Evolutionary conservation across 495 filamentous ascomycete species (phyloP).

Genomic region (Lasiosphaeris hirsuta): DNA sequence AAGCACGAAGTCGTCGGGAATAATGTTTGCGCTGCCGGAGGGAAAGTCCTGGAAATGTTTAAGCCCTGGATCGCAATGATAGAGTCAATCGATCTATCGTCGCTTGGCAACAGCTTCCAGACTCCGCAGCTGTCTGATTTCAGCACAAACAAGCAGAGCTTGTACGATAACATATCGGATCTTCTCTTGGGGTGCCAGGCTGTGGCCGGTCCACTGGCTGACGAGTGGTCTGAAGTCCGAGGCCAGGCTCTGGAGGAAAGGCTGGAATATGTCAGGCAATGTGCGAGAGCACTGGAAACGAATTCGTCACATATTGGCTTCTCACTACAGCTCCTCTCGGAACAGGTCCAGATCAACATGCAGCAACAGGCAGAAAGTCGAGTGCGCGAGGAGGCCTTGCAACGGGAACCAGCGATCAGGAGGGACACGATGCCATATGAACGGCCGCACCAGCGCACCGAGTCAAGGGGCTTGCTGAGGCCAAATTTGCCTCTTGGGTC

Average conservation of each 20-base stretch:
- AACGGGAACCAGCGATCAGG: constrained; percentile 35
- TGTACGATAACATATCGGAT: constrained; percentile 91
- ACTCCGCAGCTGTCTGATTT: constrained; percentile 87
- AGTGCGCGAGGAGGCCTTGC: constrained; percentile 37
- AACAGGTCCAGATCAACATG: constrained; percentile 58
- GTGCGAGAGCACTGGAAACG: constrained; percentile 76
- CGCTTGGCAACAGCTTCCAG: constrained; percentile 69
- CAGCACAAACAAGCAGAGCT: constrained; percentile 79
- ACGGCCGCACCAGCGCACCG: constrained; percentile 44
- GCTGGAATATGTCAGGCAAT: constrained; percentile 69
- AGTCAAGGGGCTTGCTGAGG: constrained; percentile 41
- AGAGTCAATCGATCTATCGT: constrained; percentile 81
- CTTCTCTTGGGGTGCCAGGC: constrained; percentile 81
- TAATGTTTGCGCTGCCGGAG: constrained; percentile 66
- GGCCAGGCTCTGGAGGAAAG: constrained; percentile 89
- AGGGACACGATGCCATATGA: constrained; percentile 47
- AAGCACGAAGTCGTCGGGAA: constrained; percentile 73
- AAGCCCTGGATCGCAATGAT: constrained; percentile 82
- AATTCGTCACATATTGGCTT: constrained; percentile 84
- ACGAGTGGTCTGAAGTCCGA: constrained; percentile 92
- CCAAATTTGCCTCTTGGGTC: constrained; percentile 49
- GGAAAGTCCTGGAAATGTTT: constrained; percentile 78
- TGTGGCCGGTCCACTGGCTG: constrained; percentile 81
- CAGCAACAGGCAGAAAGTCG: constrained; percentile 40
- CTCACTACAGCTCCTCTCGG: constrained; percentile 80